Evolutionary conservation across 2,329 filamentous ascomycete species (phyloP), one percentile per base, ranked within the genome.

Genomic region (Clathrospora elynae): DNA sequence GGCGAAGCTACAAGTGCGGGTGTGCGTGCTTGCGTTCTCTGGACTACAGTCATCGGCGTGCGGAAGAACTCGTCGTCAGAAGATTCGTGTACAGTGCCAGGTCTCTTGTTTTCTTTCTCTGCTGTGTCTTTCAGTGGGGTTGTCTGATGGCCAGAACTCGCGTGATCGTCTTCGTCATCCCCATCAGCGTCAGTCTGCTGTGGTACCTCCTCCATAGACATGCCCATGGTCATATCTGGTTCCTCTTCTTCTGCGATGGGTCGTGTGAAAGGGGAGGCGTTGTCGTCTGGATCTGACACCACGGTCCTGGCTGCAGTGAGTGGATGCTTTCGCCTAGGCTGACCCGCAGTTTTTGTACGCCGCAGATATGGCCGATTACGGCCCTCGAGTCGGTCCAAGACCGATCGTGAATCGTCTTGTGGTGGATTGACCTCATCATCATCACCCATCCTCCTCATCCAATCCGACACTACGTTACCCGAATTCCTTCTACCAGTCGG

Each of bases 181-280:
- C 90, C 89, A 63, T 95, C 90, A 5, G 85, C 88, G 60, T 93
- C 89, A 0, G 88, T 90, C 44, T 90, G 84, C 60, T 73, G 78
- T 29, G 78, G 73, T 26, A 75, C 51, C 45, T 78, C 67, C 43
- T 75, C 65, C 31, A 66, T 71, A 36, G 62, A 68, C 14, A 67
- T 58, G 6, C 75, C 64, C 24, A 64, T 70, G 36, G 62, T 68
- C n/a, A 67, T 56, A 4, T 57, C 63, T 2, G 55, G 61, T 62
- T 73, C 59, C 68, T 78, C 67, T 54, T 77, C 74, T 66, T 81
- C 72, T 17, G 70, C 66, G 26, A 72, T 72, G 8, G 71, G 66
- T 18, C 62, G 49, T 20, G 68, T 12, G 61, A 68, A 25, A 57
- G 30, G 65, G 48, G 56, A 52, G 35, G 45, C 55, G 59, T 40